These are phyloP conservation scores for Larix sibirica DNA, from an alignment of 83 land plant genomes.

Conservation along the genomic window DNA sequence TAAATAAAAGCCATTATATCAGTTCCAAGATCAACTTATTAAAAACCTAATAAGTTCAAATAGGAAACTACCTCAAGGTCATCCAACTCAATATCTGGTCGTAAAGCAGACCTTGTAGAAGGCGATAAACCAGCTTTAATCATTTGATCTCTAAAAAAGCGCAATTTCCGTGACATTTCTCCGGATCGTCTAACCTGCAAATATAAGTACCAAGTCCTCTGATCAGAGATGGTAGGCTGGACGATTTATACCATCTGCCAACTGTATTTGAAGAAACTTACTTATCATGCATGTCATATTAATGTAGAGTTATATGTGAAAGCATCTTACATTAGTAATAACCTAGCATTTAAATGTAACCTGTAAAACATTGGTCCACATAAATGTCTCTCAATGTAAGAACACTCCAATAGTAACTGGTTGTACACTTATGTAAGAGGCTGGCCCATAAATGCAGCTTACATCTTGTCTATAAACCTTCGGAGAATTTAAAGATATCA, in stretches of 20 bases:
- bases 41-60: background rate
- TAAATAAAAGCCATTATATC: background rate
- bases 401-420: no score
- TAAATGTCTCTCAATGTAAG: no score
- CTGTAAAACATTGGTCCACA: no score
- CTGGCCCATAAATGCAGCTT: no score
- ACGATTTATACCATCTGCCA: background rate
- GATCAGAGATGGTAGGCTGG: background rate
- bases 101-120: slow-evolving; percentile 33
- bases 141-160: slow-evolving; percentile 83
- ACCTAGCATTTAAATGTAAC: no score
- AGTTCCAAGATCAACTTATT: background rate
- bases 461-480: no score
- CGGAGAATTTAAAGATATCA: no score
- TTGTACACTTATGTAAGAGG: no score
- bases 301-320: background rate
- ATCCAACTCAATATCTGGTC: slow-evolving; percentile 59
- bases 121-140: slow-evolving; percentile 66
- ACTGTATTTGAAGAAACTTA: background rate
- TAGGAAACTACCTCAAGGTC: slow-evolving; percentile 68
- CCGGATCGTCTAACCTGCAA: slow-evolving; percentile 89
- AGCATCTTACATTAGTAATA: no score
- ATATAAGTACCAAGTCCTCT: background rate
- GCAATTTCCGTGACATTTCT: slow-evolving; percentile 92
- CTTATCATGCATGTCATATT: background rate